phyloP scores from a whole-genome alignment of 2,329 filamentous ascomycete species.

The Microdochium nivale region DNA sequence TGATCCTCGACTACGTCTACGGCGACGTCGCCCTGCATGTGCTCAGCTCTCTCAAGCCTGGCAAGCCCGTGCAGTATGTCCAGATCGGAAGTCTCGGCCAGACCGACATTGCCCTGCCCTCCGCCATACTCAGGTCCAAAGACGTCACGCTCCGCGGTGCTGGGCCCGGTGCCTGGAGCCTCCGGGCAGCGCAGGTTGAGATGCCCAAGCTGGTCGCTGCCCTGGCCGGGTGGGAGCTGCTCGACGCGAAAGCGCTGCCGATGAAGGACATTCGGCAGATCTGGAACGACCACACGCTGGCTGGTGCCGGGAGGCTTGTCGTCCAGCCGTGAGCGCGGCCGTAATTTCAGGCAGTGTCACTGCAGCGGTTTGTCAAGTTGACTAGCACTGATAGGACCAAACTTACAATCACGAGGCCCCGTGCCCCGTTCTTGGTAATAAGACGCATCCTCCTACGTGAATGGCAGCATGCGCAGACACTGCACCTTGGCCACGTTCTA shows the following conservation, averaged over 20 bases:
- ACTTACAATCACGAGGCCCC: too few species aligned
- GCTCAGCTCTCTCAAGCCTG: conserved; percentile 28
- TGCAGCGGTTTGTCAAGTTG: too few species aligned
- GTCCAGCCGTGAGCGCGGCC: conserved; percentile 12
- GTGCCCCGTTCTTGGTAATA: too few species aligned
- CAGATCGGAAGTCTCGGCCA: conserved; percentile 37
- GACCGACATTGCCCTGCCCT: conserved; percentile 28
- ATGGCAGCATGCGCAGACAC: too few species aligned
- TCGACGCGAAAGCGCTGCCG: conserved; percentile 13
- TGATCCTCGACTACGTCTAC: conserved; percentile 51
- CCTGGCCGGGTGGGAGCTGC: conserved; percentile 20
- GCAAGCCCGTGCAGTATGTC: conserved; percentile 40
- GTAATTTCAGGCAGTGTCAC: too few species aligned
- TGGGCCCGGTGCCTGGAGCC: conserved; percentile 33
- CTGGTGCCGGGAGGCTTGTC: conserved; percentile 15
- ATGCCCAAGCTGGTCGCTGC: conserved; percentile 17
- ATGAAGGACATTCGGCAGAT: conserved; percentile 21
- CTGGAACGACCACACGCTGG: conserved; percentile 18
- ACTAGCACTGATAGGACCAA: too few species aligned
- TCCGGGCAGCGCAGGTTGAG: conserved; percentile 19
- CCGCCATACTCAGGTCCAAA: conserved; percentile 35
- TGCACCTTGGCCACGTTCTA: too few species aligned
- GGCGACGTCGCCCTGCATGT: conserved; percentile 32
- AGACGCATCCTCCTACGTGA: too few species aligned
- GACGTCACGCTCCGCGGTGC: conserved; percentile 38